Conservation (phyloP, 192 early-diverging fungal genomes). For the Dimargaris xerosporica region DNA sequence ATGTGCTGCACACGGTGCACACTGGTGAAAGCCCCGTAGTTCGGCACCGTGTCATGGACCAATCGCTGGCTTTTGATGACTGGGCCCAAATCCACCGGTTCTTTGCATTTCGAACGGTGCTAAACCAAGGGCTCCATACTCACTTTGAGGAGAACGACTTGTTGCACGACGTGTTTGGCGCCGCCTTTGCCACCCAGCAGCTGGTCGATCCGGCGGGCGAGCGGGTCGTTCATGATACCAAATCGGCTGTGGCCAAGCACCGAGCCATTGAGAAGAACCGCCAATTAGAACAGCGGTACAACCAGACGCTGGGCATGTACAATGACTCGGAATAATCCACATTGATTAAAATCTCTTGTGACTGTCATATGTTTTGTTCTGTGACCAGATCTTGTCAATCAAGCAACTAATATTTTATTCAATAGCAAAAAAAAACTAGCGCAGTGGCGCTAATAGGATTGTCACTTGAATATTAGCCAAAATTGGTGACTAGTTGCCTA, state of each 20-base stretch:
- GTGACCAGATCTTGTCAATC: too few relatives aligned
- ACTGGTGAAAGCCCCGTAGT: slow-evolving; percentile 23
- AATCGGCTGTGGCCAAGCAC: slow-evolving; percentile 8
- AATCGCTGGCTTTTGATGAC: slow-evolving; percentile 5
- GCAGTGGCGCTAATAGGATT: too few relatives aligned
- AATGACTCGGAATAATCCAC: too few relatives aligned
- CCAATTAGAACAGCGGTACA: neutral
- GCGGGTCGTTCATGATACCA: neutral
- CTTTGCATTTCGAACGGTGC: slow-evolving; percentile 1
- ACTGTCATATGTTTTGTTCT: too few relatives aligned
- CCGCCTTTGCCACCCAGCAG: neutral
- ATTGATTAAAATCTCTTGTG: too few relatives aligned
- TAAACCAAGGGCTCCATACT: neutral
- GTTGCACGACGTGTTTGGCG: slow-evolving; percentile 8
- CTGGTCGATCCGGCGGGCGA: neutral
- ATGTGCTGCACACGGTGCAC: slow-evolving; percentile 42
- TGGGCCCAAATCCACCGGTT: slow-evolving; percentile 11
- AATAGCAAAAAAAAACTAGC: too few relatives aligned
- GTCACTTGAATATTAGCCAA: too few relatives aligned
- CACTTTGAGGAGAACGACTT: slow-evolving; percentile 7
- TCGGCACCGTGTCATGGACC: too few relatives aligned
- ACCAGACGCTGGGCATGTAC: neutral
- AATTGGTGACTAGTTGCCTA: too few relatives aligned
- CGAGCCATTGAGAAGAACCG: slow-evolving; percentile 6
- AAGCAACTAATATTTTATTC: too few relatives aligned